These are phyloP conservation scores for Pichia sp. DNA, from an alignment of 1,139 yeast species.

Conservation along the genomic window DNA sequence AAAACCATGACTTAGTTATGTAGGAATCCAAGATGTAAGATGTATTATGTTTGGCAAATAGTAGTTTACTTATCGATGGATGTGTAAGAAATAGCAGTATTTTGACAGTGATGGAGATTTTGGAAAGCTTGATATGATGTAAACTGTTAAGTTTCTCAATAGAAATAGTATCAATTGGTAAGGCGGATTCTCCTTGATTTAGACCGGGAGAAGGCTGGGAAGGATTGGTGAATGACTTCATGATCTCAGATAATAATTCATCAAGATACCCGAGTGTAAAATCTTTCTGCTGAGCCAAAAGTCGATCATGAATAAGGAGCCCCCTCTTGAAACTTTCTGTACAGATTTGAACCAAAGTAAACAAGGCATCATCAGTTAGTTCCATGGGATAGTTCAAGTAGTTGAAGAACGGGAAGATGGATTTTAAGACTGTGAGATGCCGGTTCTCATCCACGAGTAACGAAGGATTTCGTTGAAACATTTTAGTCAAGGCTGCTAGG, in stretches of 20 bases:
- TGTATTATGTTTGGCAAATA: conserved; percentile 17
- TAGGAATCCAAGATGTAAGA: conserved; percentile 19
- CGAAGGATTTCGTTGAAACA: conserved; percentile 20
- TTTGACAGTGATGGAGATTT: conserved; percentile 22
- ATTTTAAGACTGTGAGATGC: conserved; percentile 16
- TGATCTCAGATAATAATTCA: conserved; percentile 8
- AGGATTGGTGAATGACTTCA: conserved; percentile 15
- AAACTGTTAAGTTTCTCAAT: conserved; percentile 11
- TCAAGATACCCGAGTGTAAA: conserved; percentile 18
- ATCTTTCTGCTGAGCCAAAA: conserved; percentile 10
- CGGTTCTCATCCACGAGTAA: conserved; percentile 20
- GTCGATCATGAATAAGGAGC: conserved; percentile 5
- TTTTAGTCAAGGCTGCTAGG: conserved; percentile 19
- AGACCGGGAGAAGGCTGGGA: too few relatives aligned
- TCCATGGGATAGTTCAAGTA: conserved; percentile 15
- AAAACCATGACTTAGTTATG: conserved; percentile 26
- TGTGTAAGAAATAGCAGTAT: conserved; percentile 22
- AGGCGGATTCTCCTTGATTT: too few relatives aligned
- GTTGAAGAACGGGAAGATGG: conserved; percentile 22
- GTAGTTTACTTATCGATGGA: conserved; percentile 14
- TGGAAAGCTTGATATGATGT: conserved; percentile 16
- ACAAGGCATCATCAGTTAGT: conserved; percentile 7
- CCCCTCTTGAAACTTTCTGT: conserved; percentile 5
- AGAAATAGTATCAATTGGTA: conserved; percentile 1
- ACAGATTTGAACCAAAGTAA: conserved; percentile 4